Conservation (phyloP, 495 filamentous ascomycete genomes). For the Lepidopterella palustris region DNA sequence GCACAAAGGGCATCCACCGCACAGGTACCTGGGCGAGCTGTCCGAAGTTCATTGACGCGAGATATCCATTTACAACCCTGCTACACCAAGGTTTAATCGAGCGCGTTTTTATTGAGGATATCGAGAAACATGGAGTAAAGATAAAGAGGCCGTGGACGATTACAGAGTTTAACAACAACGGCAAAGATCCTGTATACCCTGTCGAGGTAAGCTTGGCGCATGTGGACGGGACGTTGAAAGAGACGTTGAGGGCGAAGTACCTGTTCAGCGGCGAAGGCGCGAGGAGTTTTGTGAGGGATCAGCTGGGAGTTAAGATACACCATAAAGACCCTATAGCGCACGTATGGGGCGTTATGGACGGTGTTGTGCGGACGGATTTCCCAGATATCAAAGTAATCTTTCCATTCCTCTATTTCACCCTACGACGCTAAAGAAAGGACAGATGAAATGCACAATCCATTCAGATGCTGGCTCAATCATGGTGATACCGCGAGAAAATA, state of each 20-base stretch:
- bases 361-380: constrained; percentile 41
- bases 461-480: constrained; percentile 43
- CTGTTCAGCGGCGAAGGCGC: constrained; percentile 61
- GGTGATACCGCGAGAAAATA: constrained; percentile 42
- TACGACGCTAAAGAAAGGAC: constrained; percentile 8
- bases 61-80: constrained; percentile 60
- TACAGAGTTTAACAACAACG: constrained; percentile 53
- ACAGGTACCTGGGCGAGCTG: constrained; percentile 59
- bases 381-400: constrained; percentile 43
- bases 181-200: constrained; percentile 49
- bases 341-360: constrained; percentile 45
- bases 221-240: constrained; percentile 61
- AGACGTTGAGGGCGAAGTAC: constrained; percentile 60
- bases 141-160: constrained; percentile 61
- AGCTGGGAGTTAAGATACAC: constrained; percentile 52
- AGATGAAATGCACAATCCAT: constrained; percentile 85
- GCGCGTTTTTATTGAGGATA: constrained; percentile 56
- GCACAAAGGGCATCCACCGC: constrained; percentile 47
- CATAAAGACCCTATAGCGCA: constrained; percentile 60
- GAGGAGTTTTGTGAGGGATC: constrained; percentile 55
- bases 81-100: constrained; percentile 63
- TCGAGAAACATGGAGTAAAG: constrained; percentile 51
- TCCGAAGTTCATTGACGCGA: constrained; percentile 58
- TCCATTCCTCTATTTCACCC: neutral
- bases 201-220: constrained; percentile 67